Evolutionary conservation across 768 basidiomycete genomes (phyloP), one percentile per base, ranked within the genome.

Genomic region (Tulasnella sp.): DNA sequence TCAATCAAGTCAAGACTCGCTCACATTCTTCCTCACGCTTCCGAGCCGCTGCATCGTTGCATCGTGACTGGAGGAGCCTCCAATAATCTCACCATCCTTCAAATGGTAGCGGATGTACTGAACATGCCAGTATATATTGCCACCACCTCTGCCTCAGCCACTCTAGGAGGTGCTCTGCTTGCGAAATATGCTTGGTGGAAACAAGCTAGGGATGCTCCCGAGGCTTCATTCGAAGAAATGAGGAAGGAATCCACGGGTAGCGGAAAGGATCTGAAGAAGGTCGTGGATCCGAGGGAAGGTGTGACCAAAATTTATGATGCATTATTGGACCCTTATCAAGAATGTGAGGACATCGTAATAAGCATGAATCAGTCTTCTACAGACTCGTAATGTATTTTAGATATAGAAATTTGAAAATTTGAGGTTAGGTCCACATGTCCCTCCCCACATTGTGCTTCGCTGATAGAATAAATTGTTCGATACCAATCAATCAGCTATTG

Each of bases 41-140:
- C 41, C 6, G 46, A 48, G 16, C 73, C 71, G 15, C 67, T 87
- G 37, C 75, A 73, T 35, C 72, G 83, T 28, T 73, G 89, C 37
- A 77, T 89, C 37, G 70, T 85, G 31, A 82, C 81, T 4, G 88
- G 88, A 12, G 88, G 88, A 24, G 78, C 83, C 0, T 81, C 81
- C 5, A 74, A 75, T 2, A 91, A 89, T 60, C 68, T 69, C 31
- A 74, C 74, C 32, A 83, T 89, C 59, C 73, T 78, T 40, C 82
- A 85, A 58, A 64, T 87, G 34, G 77, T 78, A 16, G 83, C 86
- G 31, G 81, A 89, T 62, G 69, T 89, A n/a, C 80, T 91, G 56
- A 72, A 71, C 39, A 79, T 86, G 69, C 75, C 78, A 37, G 79
- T 83, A 10, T 87, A 78, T 61, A 72, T 81, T 28, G 78, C 79